Conservation (phyloP, 106 monocot species). For the Chionographis japonica region DNA sequence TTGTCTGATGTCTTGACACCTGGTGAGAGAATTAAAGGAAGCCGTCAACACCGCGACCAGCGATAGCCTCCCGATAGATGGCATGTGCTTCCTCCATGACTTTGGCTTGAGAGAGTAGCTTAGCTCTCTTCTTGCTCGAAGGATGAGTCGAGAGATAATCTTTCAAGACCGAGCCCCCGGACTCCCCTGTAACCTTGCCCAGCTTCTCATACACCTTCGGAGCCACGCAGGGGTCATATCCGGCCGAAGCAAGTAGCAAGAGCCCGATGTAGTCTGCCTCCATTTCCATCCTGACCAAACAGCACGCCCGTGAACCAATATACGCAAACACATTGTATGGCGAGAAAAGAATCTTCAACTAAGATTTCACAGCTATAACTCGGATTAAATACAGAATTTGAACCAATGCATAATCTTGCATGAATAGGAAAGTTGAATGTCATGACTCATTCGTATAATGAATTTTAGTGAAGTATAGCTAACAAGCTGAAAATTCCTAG, state of each 20-base stretch:
- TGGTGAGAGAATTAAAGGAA: conserved; percentile 35
- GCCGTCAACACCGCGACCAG: conserved; percentile 53
- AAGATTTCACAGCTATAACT: no score
- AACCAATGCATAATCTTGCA: no score
- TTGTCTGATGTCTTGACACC: no score
- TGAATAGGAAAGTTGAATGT: no score
- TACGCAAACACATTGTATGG: background rate
- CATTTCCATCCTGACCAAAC: conserved; percentile 63
- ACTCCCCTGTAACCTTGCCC: conserved; percentile 49
- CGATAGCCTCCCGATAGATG: conserved; percentile 38
- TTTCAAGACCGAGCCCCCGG: conserved; percentile 14
- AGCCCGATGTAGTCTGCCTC: conserved; percentile 80
- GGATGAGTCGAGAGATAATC: conserved; percentile 75
- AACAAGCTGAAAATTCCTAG: no score
- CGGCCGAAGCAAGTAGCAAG: conserved; percentile 63
- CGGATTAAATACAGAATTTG: no score
- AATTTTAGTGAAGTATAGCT: no score
- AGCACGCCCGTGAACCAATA: background rate
- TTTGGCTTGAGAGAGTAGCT: conserved; percentile 52
- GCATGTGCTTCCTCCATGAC: conserved; percentile 68
- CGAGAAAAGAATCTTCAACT: no score
- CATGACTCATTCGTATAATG: no score
- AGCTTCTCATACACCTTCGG: conserved; percentile 63
- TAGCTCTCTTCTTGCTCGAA: conserved; percentile 64
- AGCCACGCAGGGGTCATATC: conserved; percentile 71